Base-by-base conservation (phyloP, 352 stramenopile species). In the Phytophthora fragariaefolia region DNA sequence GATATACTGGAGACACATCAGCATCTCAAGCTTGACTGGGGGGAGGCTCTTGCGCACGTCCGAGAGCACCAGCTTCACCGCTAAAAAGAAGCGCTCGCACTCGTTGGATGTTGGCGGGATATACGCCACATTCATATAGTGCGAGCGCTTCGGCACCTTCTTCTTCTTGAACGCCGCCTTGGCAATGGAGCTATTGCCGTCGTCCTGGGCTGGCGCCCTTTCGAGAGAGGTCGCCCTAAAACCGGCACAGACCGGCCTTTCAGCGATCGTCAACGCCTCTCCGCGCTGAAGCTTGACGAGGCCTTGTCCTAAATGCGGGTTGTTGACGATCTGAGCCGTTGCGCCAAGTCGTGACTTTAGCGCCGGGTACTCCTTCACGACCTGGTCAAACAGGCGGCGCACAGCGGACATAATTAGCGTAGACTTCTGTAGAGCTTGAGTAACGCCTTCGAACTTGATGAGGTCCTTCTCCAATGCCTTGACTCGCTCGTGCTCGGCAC, bases 11-110 rank as follows among this genome's bases (percentile, higher is more conserved):
- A 56, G 18, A 17, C 27, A 43, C 48, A 46, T 45, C 9, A 56
- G 7, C 27, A 45, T 43, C 49, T 45, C 49, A 6, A 45, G 49
- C 28, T 45, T 56, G n/a, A 2, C 2, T 3, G 48, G 48, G 3
- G 27, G 18, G 9, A 56, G 27, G 28, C 28, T 28, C 30, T 56
- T 56, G 8, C 49, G 45, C 27, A 63, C 27, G 23, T 65, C 54
- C 7, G 46, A 52, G 18, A 55, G 63, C 30, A 64, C 66, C 3
- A 63, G 34, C 49, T 74, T 69, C 0, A 30, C 34, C 2, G 23
- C 1, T 4, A 49, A 70, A 42, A 66, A 67, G 15, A 70, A 63
- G 49, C 50, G 54, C 38, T 74, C 66, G 18, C 66, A 74, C 17
- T 66, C 62, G 34, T 70, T 74, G 3, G 54, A 70, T 12, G 58